phyloP scores from a whole-genome alignment of 2,329 filamentous ascomycete species.

The Peltaster fructicola region DNA sequence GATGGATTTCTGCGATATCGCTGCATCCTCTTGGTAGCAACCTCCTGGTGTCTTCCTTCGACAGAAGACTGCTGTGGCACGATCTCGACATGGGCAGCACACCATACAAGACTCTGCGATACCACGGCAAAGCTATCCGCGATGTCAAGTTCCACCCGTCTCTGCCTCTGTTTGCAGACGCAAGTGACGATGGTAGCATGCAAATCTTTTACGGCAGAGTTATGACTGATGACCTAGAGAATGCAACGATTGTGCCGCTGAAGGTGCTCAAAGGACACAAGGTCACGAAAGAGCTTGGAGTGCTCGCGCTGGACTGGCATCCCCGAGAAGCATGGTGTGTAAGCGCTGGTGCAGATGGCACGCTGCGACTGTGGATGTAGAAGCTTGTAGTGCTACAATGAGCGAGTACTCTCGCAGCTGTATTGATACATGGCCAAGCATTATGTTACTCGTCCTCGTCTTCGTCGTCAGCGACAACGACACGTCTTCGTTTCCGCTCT shows the following conservation, averaged over 20 bases:
- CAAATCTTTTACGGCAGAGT: slow-evolving; percentile 97
- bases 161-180: slow-evolving; percentile 79
- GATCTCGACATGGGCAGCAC: slow-evolving; percentile 80
- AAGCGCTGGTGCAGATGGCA: slow-evolving; percentile 86
- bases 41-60: slow-evolving; percentile 84
- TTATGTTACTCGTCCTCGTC: too few relatives aligned
- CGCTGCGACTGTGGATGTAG: slow-evolving; percentile 65
- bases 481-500: too few relatives aligned
- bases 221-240: slow-evolving; percentile 85
- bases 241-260: slow-evolving; percentile 86
- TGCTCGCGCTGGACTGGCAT: slow-evolving; percentile 93
- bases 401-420: not conserved
- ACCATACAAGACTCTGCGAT: slow-evolving; percentile 91
- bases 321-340: slow-evolving; percentile 85
- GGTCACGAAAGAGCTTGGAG: slow-evolving; percentile 69
- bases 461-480: too few relatives aligned
- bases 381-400: too few relatives aligned
- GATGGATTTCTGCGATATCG: slow-evolving; percentile 88
- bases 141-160: slow-evolving; percentile 67
- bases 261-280: slow-evolving; percentile 87
- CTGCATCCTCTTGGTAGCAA: slow-evolving; percentile 90
- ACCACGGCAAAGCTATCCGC: slow-evolving; percentile 82
- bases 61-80: slow-evolving; percentile 87
- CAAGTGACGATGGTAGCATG: slow-evolving; percentile 81
- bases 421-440: too few relatives aligned